These are phyloP conservation scores for Rhizophagus sp. DNA, from an alignment of 192 early-diverging fungal genomes.

Conservation along the genomic window DNA sequence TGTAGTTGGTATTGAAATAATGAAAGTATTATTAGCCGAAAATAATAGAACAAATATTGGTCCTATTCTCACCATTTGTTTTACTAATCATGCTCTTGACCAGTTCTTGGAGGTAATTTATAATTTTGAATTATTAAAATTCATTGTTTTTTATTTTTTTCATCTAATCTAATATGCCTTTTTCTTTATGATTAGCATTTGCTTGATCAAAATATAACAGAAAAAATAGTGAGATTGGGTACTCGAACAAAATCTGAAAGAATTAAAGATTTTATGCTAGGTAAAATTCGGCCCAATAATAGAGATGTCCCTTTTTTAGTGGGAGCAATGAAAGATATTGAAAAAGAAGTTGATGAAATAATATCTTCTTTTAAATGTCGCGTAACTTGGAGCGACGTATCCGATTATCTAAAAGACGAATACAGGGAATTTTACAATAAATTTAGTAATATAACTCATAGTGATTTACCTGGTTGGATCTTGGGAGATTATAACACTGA, in stretches of 20 bases:
- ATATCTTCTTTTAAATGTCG: constrained; percentile 5
- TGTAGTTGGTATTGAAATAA: constrained; percentile 53
- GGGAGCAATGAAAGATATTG: neutral
- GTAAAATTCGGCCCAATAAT: constrained; percentile 8
- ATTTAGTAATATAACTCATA: neutral
- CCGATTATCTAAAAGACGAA: neutral
- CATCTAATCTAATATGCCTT: no score
- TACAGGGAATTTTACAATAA: constrained; percentile 18
- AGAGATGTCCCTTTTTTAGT: neutral
- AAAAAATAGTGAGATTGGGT: constrained; percentile 52
- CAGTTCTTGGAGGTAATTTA: constrained; percentile 50
- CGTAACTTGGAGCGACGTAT: constrained; percentile 31
- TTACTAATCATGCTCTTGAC: constrained; percentile 65
- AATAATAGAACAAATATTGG: constrained; percentile 36
- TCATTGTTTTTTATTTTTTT: no score
- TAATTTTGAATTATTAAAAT: neutral
- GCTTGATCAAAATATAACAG: constrained; percentile 36
- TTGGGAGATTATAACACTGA: neutral
- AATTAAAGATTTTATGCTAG: constrained; percentile 26
- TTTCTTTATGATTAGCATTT: neutral
- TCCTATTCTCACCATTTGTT: constrained; percentile 56
- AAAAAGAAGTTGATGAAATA: constrained; percentile 13
- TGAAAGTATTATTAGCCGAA: constrained; percentile 39
- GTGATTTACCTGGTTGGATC: neutral
- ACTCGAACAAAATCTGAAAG: constrained; percentile 37